Evolutionary conservation across 1,139 yeast species (phyloP).

Genomic region (Kodamaea plutei): DNA sequence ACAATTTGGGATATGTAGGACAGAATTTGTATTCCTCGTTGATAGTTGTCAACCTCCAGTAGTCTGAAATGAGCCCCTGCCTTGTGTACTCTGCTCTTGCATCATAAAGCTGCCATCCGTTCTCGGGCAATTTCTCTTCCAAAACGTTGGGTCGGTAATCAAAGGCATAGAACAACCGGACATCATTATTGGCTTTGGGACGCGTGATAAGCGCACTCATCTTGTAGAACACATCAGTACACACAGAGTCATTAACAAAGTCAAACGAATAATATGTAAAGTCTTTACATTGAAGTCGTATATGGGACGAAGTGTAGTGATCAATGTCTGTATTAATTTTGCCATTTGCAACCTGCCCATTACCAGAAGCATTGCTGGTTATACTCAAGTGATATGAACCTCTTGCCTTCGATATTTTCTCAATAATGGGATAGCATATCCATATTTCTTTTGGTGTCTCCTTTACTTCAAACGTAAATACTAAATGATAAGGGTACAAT

Average conservation of each 20-base stretch:
- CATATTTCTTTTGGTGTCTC: conserved; percentile 63
- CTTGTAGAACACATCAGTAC: conserved; percentile 70
- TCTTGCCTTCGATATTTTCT: conserved; percentile 55
- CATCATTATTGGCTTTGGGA: conserved; percentile 28
- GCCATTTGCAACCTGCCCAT: conserved; percentile 2
- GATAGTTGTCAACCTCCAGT: conserved; percentile 69
- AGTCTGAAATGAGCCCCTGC: conserved; percentile 45
- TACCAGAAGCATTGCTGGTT: too few relatives aligned
- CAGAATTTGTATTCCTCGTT: conserved; percentile 68
- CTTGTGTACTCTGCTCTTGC: conserved; percentile 63
- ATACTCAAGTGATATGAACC: conserved; percentile 41
- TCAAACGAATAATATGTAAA: conserved; percentile 82
- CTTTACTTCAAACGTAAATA: conserved; percentile 44
- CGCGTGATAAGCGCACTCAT: conserved; percentile 57
- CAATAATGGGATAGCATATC: conserved; percentile 89
- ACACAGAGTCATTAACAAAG: conserved; percentile 54
- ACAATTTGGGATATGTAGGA: conserved; percentile 64
- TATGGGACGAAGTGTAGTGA: conserved; percentile 49
- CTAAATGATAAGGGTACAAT: conserved; percentile 81
- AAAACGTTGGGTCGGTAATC: conserved; percentile 49
- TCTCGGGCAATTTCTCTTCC: conserved; percentile 55
- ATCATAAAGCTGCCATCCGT: conserved; percentile 74
- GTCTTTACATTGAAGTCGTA: conserved; percentile 78
- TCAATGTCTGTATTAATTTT: conserved; percentile 21
- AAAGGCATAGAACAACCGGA: conserved; percentile 47